Evolutionary conservation across 805 yeast genomes (phyloP).

Genomic region (Sugiyamaella americana): DNA sequence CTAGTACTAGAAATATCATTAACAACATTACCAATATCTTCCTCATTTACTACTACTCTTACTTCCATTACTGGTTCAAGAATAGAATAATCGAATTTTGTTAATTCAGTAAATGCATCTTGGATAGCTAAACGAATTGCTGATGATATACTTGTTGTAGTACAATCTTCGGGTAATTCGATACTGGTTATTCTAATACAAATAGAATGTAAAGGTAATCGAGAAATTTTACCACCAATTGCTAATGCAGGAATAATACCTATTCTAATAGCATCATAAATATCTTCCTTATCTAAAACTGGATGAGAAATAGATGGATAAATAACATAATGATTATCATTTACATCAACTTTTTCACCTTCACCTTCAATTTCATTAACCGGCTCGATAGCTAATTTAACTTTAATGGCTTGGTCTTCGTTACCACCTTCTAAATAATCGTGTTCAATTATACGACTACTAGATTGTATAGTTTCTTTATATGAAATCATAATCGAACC

Average conservation of each 20-base stretch:
- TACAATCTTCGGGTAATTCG: constrained; percentile 48
- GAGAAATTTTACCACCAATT: constrained; percentile 37
- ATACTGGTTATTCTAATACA: constrained; percentile 49
- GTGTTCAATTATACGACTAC: constrained; percentile 9
- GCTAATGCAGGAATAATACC: constrained; percentile 39
- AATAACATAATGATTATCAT: constrained; percentile 36
- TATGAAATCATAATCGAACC: constrained; percentile 87
- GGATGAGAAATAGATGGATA: constrained; percentile 25
- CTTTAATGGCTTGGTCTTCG: constrained; percentile 26
- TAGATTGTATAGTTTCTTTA: constrained; percentile 54
- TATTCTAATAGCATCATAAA: constrained; percentile 24
- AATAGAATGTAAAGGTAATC: constrained; percentile 54
- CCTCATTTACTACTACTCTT: constrained; percentile 57
- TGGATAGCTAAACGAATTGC: constrained; percentile 42
- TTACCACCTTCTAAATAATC: constrained; percentile 25
- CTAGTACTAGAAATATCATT: constrained; percentile 79
- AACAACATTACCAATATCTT: constrained; percentile 72
- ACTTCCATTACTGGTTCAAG: constrained; percentile 88
- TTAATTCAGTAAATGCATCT: constrained; percentile 32
- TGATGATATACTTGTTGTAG: constrained; percentile 37
- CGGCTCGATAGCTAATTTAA: constrained; percentile 27
- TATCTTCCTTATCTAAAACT: constrained; percentile 26
- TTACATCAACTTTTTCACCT: constrained; percentile 6
- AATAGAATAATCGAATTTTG: constrained; percentile 39
- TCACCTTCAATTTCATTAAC: constrained; percentile 35